A percentile compares a stretch with the other conserved stretches of the same genome.
Evolutionary conservation across 2,329 filamentous ascomycete genomes (phyloP).

Genomic region (Nannizziopsis arthrosporioides): DNA sequence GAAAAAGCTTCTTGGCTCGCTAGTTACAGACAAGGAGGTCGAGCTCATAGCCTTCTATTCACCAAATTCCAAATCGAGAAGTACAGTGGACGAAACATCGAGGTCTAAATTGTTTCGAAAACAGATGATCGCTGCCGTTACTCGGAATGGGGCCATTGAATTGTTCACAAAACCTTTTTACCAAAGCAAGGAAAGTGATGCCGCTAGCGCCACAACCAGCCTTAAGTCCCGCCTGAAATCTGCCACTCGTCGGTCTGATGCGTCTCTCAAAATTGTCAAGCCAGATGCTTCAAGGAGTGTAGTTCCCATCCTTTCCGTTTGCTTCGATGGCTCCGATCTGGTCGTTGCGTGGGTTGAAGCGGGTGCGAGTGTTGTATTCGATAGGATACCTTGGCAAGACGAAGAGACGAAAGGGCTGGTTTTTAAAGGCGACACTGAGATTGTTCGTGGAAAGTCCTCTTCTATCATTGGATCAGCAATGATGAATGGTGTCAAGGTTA

Average conservation of each 20-base stretch:
- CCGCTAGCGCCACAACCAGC: constrained; percentile 22
- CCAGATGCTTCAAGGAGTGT: constrained; percentile 30
- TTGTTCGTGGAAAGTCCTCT: constrained; percentile 34
- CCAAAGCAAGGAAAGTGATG: constrained; percentile 22
- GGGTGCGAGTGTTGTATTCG: constrained; percentile 40
- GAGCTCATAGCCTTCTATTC: constrained; percentile 28
- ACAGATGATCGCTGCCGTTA: constrained; percentile 37
- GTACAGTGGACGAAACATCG: constrained; percentile 11
- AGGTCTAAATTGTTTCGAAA: constrained; percentile 22
- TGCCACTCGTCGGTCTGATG: constrained; percentile 35
- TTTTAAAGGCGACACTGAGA: constrained; percentile 35
- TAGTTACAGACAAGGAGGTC: constrained; percentile 41
- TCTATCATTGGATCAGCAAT: constrained; percentile 37
- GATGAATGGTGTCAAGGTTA: constrained; percentile 43
- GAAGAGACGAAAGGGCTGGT: constrained; percentile 35
- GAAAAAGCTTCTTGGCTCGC: constrained; percentile 35
- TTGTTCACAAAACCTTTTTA: constrained; percentile 40
- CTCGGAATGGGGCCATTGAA: constrained; percentile 39
- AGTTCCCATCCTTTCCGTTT: constrained; percentile 35
- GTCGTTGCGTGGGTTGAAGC: constrained; percentile 40
- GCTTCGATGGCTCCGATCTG: constrained; percentile 37
- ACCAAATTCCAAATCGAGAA: constrained; percentile 15
- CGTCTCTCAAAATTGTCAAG: constrained; percentile 35
- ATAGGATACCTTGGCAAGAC: constrained; percentile 38
- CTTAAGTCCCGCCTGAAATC: constrained; percentile 37